Evolutionary conservation across 345 rosid species (phyloP), one percentile per base, ranked within the genome.

Genomic region (Ceriops tagal): DNA sequence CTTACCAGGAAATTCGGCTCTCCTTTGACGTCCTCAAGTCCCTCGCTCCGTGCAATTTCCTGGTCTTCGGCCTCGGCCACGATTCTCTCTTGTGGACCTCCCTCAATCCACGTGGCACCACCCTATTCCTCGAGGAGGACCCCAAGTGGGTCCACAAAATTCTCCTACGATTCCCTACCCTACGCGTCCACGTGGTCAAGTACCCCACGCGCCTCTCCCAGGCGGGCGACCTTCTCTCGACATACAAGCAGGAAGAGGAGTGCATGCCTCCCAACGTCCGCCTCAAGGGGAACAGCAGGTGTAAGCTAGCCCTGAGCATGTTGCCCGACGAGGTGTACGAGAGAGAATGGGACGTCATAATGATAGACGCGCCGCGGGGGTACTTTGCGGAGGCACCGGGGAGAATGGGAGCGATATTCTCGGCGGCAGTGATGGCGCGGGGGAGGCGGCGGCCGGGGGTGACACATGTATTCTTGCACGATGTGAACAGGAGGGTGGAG

Each of bases 311-410:
- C 31, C 63, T 90, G 75, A 85, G 84, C 18, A 81, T 73, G 27
- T 77, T 92, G 1, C 91, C 96, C 10, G 91, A 88, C 35, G 88
- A 89, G 78, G 79, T 92, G 18, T 90, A 88, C 72, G 87, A 86
- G 10, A 85, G 77, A 4, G 87, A 88, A 27, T 92, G 97, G 97
- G 97, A 92, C 71, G 71, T 92, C 65, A 89, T 92, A 63, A 83
- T 92, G 90, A 82, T 92, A 66, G 93, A 92, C 53, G 93, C 92
- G 28, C 97, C 96, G 15, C 75, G 85, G 4, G 97, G 97, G 10
- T 87, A 87, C 69, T 86, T 80, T 61, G 68, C 85, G 6, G 66
- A 47, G 26, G 92, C 96, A 1, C 97, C 97, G 5, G 84, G 88
- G 26, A 84, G 96, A 83, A 89, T 89, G 96, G 87, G 81, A 0